Conservation (phyloP, 768 basidiomycete genomes). For the Hypholoma fasciculare region DNA sequence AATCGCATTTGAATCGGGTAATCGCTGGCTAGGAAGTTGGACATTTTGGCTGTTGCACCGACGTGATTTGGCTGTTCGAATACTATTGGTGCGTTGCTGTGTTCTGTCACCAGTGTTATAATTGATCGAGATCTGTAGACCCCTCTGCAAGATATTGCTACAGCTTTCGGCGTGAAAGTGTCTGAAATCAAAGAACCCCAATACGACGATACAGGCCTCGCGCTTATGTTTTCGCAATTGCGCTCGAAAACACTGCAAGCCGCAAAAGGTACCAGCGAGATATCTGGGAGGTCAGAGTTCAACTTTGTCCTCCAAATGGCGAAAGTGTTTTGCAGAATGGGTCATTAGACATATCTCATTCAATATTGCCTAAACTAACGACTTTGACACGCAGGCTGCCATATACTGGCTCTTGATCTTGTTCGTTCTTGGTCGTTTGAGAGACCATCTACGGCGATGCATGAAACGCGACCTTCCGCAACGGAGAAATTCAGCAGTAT, state of each 20-base stretch:
- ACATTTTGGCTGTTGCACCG: constrained; percentile 93
- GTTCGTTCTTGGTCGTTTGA: constrained; percentile 92
- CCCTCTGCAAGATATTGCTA: constrained; percentile 73
- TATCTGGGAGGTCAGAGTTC: constrained; percentile 86
- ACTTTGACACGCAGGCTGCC: constrained; percentile 65
- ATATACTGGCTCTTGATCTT: constrained; percentile 87
- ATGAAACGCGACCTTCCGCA: constrained; percentile 7
- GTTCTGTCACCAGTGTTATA: not conserved
- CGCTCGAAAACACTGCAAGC: constrained; percentile 91
- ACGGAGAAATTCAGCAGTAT: not conserved
- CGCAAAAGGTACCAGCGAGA: constrained; percentile 89
- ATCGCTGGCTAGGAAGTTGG: constrained; percentile 95
- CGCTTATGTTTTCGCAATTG: constrained; percentile 86
- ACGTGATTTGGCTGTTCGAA: constrained; percentile 85
- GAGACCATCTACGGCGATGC: constrained; percentile 54
- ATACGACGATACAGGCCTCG: constrained; percentile 93
- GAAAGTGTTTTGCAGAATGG: constrained; percentile 93
- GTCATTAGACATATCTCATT: constrained; percentile 41
- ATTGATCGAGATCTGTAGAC: constrained; percentile 42
- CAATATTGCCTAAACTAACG: not conserved
- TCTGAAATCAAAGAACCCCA: constrained; percentile 78
- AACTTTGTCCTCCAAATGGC: constrained; percentile 96
- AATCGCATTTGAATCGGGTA: constrained; percentile 81
- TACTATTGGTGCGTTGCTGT: constrained; percentile 67
- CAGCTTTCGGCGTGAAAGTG: constrained; percentile 51